Evolutionary conservation across 2,329 filamentous ascomycete genomes (phyloP).

Genomic region (Exophiala oligosperma): DNA sequence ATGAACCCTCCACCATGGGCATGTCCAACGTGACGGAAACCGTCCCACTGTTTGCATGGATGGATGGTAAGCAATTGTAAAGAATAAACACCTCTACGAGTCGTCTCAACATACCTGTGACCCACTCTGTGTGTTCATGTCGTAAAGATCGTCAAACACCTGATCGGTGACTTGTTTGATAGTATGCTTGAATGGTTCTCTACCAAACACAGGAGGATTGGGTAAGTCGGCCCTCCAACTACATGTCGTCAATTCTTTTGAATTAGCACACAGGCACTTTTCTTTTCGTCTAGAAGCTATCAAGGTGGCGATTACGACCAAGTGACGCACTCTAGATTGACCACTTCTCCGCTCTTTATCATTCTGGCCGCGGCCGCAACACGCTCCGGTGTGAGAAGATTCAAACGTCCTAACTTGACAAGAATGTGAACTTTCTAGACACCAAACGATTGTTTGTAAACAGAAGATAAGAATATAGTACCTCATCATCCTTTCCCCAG

Average conservation of each 20-base stretch:
- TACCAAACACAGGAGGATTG: conserved; percentile 50
- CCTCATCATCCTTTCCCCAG: not conserved
- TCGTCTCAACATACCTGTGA: conserved; percentile 29
- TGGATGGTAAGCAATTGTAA: not conserved
- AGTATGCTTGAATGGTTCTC: conserved; percentile 54
- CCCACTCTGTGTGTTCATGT: conserved; percentile 48
- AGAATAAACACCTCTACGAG: not conserved
- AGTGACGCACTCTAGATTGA: conserved; percentile 45
- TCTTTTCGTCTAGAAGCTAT: not conserved
- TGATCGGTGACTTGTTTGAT: conserved; percentile 45
- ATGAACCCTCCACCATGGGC: not conserved
- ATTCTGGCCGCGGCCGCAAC: conserved; percentile 54
- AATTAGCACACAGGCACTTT: no score
- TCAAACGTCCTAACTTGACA: conserved; percentile 48
- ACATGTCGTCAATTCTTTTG: not conserved
- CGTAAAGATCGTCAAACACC: conserved; percentile 44
- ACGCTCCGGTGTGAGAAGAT: conserved; percentile 55
- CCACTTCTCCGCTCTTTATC: conserved; percentile 56
- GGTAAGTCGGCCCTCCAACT: conserved; percentile 52
- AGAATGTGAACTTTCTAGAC: no score
- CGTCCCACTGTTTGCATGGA: conserved; percentile 43
- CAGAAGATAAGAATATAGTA: not conserved
- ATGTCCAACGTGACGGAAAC: conserved; percentile 43
- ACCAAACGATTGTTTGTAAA: no score
- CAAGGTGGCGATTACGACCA: no score